Conservation (phyloP, 345 rosid genomes). For the Mangifera indica region DNA sequence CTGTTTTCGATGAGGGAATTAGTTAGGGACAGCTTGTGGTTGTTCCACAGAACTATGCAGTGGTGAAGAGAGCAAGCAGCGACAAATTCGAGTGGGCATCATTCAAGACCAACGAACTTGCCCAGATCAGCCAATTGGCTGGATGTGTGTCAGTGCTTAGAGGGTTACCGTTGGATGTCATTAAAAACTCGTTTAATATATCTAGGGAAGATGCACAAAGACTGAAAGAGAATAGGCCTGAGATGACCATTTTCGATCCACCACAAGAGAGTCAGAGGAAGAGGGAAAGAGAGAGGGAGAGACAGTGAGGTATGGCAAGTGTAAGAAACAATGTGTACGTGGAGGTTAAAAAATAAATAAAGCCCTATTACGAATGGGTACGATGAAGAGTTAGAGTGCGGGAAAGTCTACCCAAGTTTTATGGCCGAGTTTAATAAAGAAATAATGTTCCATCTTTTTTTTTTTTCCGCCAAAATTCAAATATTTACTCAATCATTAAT, state of each 20-base stretch:
- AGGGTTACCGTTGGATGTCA: constrained; percentile 34
- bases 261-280: not conserved
- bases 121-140: constrained; percentile 27
- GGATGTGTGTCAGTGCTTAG: constrained; percentile 32
- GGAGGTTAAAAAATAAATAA: not conserved
- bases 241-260: constrained; percentile 20
- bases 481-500: no score
- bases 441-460: no score
- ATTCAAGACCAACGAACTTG: constrained; percentile 36
- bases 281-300: no score
- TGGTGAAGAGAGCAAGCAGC: constrained; percentile 30
- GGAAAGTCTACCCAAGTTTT: not conserved
- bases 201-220: constrained; percentile 36
- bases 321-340: no score
- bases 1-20: constrained; percentile 28
- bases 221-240: constrained; percentile 34
- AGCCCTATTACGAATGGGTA: not conserved
- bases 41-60: constrained; percentile 36
- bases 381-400: not conserved
- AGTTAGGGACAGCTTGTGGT: constrained; percentile 35
- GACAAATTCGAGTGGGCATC: constrained; percentile 37
- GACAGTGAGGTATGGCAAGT: no score
- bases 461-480: no score
- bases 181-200: constrained; percentile 31
- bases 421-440: not conserved